Conservation (phyloP, 257 asterid genomes). For the Lycium barbarum region DNA sequence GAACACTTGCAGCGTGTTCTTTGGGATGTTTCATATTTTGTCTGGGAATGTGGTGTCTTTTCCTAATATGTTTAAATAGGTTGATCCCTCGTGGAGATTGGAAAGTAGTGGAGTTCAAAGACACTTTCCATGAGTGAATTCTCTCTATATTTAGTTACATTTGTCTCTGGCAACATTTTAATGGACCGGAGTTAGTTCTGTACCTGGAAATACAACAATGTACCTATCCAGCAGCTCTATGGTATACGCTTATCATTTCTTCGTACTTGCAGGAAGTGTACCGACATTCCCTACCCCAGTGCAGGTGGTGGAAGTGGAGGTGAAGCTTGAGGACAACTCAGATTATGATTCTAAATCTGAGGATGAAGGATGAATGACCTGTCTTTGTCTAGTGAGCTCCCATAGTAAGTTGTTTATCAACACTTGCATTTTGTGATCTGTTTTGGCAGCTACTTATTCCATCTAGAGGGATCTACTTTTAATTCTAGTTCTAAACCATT, state of each 20-base stretch:
- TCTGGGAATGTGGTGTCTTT: neutral
- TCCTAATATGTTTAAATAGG: neutral
- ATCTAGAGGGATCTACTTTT: neutral
- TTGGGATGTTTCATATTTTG: constrained; percentile 2
- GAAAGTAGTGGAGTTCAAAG: constrained; percentile 9
- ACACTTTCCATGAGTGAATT: neutral
- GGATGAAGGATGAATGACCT: constrained; percentile 39
- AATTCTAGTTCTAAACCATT: neutral
- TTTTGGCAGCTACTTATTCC: neutral
- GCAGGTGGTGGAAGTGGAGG: constrained; percentile 44
- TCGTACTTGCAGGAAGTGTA: constrained; percentile 41
- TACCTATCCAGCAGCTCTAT: neutral
- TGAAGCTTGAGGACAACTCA: constrained; percentile 32
- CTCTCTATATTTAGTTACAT: neutral
- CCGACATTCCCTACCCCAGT: constrained; percentile 36
- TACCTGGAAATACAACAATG: neutral
- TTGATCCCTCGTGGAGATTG: neutral
- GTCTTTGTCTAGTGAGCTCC: neutral
- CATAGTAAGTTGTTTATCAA: constrained; percentile 28
- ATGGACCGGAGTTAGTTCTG: neutral
- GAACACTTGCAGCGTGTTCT: constrained; percentile 4
- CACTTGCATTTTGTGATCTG: constrained; percentile 17
- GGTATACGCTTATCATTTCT: constrained; percentile 1
- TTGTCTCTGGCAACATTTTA: neutral
- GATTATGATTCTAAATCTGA: constrained; percentile 33